phyloP scores from a whole-genome alignment of 805 yeast species.

The Metschnikowia matae region DNA sequence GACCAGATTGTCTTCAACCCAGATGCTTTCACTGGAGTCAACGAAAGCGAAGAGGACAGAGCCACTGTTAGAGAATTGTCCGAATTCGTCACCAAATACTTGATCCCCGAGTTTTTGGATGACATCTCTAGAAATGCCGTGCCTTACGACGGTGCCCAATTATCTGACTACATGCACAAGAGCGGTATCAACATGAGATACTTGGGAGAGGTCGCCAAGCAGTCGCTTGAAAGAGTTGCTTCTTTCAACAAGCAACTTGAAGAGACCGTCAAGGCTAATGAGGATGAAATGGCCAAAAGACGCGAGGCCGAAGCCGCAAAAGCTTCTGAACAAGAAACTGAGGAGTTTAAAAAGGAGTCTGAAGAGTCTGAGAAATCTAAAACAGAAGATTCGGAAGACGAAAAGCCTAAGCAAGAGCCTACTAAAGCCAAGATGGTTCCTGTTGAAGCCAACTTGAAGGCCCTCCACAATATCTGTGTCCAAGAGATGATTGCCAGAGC shows the following conservation, averaged over 20 bases:
- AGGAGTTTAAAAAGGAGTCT: background rate
- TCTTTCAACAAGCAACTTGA: conserved; percentile 14
- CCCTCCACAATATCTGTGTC: conserved; percentile 45
- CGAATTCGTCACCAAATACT: conserved; percentile 49
- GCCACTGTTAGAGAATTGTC: conserved; percentile 68
- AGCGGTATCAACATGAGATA: conserved; percentile 88
- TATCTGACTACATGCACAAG: conserved; percentile 65
- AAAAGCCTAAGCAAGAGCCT: conserved; percentile 17
- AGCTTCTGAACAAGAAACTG: conserved; percentile 7
- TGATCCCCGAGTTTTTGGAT: conserved; percentile 60
- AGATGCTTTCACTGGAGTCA: conserved; percentile 57
- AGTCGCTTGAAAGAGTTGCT: conserved; percentile 21
- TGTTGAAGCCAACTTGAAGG: conserved; percentile 37
- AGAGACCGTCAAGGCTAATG: conserved; percentile 25
- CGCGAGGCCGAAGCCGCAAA: conserved; percentile 20
- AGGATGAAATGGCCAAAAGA: conserved; percentile 19
- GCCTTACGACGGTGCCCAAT: conserved; percentile 81
- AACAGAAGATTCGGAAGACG: no score
- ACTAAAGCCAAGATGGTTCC: conserved; percentile 42
- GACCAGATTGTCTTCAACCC: conserved; percentile 66
- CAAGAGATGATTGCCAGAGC: conserved; percentile 81
- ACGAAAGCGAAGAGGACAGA: conserved; percentile 48
- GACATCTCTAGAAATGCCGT: conserved; percentile 53
- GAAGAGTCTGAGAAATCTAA: conserved; percentile 6
- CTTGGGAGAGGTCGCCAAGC: conserved; percentile 58